Base-by-base conservation (phyloP, 1,284 basidiomycete species). In the Hemileia vastatrix region DNA sequence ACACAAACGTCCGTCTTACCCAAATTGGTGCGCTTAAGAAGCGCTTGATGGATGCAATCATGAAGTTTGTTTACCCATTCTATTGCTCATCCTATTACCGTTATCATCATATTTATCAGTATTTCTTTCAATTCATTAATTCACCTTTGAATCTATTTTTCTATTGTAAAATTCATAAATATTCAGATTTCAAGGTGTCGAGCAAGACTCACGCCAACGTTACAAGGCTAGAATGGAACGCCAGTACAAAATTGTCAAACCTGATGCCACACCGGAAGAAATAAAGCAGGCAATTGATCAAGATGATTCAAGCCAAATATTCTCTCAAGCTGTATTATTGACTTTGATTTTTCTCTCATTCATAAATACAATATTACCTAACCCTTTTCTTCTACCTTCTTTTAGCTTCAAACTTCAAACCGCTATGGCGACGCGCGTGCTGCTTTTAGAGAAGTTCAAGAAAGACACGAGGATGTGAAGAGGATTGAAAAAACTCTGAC, bases 161-260 rank as follows among this genome's bases (percentile, higher is more conserved):
- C 3, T 15, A 11, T 6, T 53, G 19, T 24, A 1, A 36, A 40
- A 11, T 27, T 36, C 33, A 9, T 49, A 1, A 47, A 4, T 8
- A 6, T 18, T 47, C 11, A 60, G 57, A 44, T 81, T 82, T 72
- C 91, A 96, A 78, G 83, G 84, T 45, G 90, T 95, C 23, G 95
- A 99, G 79, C 87, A 92, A 77, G 86, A 90, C 73, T 90, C 88
- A 76, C 85, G 94, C 64, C 82, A 86, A 68, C 93, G 90, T 79
- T 92, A 95, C 78, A 90, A 90, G 78, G 89, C 93, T 76, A 82
- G 92, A 50, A 85, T 94, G 80, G 93, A 94, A 79, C 83, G 95
- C 67, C 95, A 98, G 79, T 94, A 87, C 81, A 90, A 86, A 79
- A 98, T 98, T 84, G 90, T 93, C 63, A 94, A 95, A 79, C 90